Evolutionary conservation across 768 basidiomycete species (phyloP).

Genomic region (Rhodotorula graminis): DNA sequence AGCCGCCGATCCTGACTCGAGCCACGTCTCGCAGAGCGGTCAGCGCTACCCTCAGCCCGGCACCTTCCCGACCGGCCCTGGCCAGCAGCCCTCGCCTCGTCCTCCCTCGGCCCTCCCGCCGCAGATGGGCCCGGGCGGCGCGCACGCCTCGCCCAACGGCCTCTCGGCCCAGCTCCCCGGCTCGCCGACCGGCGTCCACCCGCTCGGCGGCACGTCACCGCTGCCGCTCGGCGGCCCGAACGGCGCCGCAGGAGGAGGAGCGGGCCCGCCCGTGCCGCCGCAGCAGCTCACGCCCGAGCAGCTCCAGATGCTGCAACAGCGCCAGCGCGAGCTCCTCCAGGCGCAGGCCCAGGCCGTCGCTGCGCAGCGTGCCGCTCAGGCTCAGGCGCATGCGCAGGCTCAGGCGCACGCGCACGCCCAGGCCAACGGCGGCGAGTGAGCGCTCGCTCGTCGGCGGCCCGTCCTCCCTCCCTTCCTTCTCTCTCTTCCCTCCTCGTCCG

Average conservation of each 20-base stretch:
- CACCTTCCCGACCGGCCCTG: background rate
- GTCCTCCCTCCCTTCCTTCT: no score
- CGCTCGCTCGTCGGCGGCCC: background rate
- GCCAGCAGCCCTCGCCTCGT: background rate
- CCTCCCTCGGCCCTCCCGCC: constrained; percentile 6
- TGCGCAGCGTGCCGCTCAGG: constrained; percentile 1
- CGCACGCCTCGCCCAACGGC: constrained; percentile 19
- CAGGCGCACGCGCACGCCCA: background rate
- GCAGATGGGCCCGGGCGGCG: constrained; percentile 7
- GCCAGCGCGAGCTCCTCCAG: constrained; percentile 10
- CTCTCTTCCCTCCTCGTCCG: no score
- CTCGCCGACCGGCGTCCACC: constrained; percentile 7
- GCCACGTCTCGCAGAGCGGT: background rate
- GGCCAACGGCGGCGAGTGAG: background rate
- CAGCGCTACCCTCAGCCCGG: constrained; percentile 27
- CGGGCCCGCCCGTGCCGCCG: background rate
- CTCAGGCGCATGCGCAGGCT: background rate
- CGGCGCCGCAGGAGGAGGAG: background rate
- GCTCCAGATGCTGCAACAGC: constrained; percentile 11
- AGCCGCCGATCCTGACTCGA: background rate
- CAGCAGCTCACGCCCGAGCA: constrained; percentile 30
- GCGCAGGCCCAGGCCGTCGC: constrained; percentile 24
- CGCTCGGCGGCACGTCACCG: background rate
- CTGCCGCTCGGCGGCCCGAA: background rate
- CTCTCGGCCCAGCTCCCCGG: background rate